Evolutionary conservation across 1,139 yeast genomes (phyloP), one percentile per base, ranked within the genome.

Genomic region (Zygosaccharomyces sapae): DNA sequence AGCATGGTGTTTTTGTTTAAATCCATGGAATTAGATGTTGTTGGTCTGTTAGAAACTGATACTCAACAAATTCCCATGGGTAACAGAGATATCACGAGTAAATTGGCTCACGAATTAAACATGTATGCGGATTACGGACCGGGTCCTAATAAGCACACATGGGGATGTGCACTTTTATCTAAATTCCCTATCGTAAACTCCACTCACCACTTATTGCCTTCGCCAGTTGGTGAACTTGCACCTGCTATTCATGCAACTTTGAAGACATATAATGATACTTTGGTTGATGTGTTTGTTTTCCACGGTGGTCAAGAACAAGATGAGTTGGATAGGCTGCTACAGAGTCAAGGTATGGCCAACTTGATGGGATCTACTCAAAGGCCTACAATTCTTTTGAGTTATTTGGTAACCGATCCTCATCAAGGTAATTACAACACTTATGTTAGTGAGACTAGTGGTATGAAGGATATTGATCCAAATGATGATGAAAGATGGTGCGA

Each of bases 401-500:
- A 92, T 64, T 75, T 92, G 62, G 98, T 92, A 18, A 87, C 96
- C 2, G 79, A 76, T 43, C 97, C 97, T 13, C 72, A 79, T 30
- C 77, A 84, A 62, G 97, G 97, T 12, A 90, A 92, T 69, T 92
- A 92, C 72, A 82, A 87, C 68, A 89, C 90, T 1, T 89, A 88
- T 67, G 96, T 90, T 13, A 82, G 95, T 60, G 85, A 84, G 45
- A 69, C 73, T 56, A 82, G 94, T 1, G 84, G 96, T 41, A 87
- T 92, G 92, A 80, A 83, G 58, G 98, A 92, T 66, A 89, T 92
- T 56, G 98, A 92, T 65, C 83, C 90, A 44, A 74, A 85, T 8
- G 98, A 92, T 66, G 87, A 94, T 85, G 98, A 92, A 65, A 80
- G 98, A 70, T 92, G 98, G 98, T 92, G 98, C 71, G 95, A 92